phyloP scores from a whole-genome alignment of 257 asterid genomes.

The Solanum raphanifolium region DNA sequence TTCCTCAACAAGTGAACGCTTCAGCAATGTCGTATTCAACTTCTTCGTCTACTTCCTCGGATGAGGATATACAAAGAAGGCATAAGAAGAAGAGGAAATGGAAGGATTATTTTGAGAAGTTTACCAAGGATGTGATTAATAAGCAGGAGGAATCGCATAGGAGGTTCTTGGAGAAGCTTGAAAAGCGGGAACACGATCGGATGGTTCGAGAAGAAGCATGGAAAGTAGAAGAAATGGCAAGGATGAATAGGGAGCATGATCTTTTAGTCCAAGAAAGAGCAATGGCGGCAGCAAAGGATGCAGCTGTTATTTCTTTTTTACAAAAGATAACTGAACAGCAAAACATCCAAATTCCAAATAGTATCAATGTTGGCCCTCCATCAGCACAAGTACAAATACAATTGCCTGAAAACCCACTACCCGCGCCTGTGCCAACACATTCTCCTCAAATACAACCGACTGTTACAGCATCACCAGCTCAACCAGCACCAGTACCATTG shows the following conservation, averaged over 20 bases:
- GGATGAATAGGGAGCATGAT: constrained; percentile 70
- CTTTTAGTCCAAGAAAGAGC: constrained; percentile 74
- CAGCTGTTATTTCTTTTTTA: constrained; percentile 62
- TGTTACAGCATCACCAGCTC: neutral
- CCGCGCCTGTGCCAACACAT: neutral
- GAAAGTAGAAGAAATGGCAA: constrained; percentile 67
- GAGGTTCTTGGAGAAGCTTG: constrained; percentile 59
- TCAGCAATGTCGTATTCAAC: constrained; percentile 38
- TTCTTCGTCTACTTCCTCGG: constrained; percentile 78
- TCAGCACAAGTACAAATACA: constrained; percentile 6
- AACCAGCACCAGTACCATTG: neutral
- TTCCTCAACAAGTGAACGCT: neutral
- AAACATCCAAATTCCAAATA: constrained; percentile 18
- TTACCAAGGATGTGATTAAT: constrained; percentile 52
- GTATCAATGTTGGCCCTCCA: neutral
- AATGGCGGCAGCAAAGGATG: constrained; percentile 61
- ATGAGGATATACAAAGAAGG: constrained; percentile 59
- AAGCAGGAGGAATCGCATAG: constrained; percentile 82
- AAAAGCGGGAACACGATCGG: constrained; percentile 73
- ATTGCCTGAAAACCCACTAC: constrained; percentile 6
- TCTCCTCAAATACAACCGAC: neutral
- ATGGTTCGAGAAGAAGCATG: constrained; percentile 72
- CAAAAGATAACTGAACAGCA: constrained; percentile 52
- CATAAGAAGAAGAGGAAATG: constrained; percentile 67
- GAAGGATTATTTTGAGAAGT: constrained; percentile 58